Conservation (phyloP, 2,329 filamentous ascomycete genomes). For the Shiraia bambusicola region DNA sequence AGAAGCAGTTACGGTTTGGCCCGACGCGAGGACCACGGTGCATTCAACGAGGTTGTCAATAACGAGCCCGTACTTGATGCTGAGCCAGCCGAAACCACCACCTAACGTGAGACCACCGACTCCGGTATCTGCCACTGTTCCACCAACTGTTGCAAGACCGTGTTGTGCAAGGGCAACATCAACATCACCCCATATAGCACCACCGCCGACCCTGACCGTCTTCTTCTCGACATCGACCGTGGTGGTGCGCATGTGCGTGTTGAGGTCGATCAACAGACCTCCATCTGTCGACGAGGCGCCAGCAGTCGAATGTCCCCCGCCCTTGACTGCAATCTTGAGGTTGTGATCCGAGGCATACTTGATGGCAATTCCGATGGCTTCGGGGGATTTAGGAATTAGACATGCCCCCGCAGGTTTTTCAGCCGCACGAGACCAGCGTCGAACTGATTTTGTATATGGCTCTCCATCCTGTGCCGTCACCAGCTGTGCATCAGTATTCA, state of each 20-base stretch:
- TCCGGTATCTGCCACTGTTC: slow-evolving; percentile 29
- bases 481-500: slow-evolving; percentile 4
- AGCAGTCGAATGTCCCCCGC: slow-evolving; percentile 11
- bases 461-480: slow-evolving; percentile 7
- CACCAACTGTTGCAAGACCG: slow-evolving; percentile 9
- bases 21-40: slow-evolving; percentile 55
- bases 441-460: slow-evolving; percentile 4
- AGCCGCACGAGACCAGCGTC: slow-evolving; percentile 9
- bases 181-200: slow-evolving; percentile 9
- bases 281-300: slow-evolving; percentile 11
- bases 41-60: slow-evolving; percentile 56
- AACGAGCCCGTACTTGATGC: slow-evolving; percentile 56
- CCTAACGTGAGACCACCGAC: slow-evolving; percentile 54
- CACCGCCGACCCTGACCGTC: slow-evolving; percentile 8
- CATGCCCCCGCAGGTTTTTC: slow-evolving; percentile 10
- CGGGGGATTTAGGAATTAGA: slow-evolving; percentile 5
- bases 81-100: slow-evolving; percentile 58
- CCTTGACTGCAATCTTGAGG: slow-evolving; percentile 10
- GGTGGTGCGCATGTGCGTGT: slow-evolving; percentile 8
- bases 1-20: slow-evolving; percentile 43
- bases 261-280: slow-evolving; percentile 10
- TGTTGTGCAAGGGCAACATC: slow-evolving; percentile 7
- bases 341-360: slow-evolving; percentile 8
- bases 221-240: slow-evolving; percentile 4
- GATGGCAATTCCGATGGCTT: slow-evolving; percentile 7